Base-by-base conservation (phyloP, 352 stramenopile species). In the Thraustotheca clavata region DNA sequence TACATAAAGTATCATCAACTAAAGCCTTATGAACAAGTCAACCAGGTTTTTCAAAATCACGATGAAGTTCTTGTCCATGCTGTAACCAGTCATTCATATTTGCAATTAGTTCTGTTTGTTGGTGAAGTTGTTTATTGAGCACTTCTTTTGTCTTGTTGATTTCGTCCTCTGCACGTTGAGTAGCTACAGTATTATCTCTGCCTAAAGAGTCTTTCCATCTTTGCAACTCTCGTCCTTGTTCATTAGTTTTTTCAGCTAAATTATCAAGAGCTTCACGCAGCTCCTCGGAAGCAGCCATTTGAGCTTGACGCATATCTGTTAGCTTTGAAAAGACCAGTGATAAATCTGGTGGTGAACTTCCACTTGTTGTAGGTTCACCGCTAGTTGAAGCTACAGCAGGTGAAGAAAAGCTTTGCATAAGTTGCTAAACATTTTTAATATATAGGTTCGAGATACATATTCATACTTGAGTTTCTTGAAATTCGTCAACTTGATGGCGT, bases 241-340 rank as follows among this genome's bases (percentile, higher is more conserved):
- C 43, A 31, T 24, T 31, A 2, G 9, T 52, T 31, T 52, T 52
- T 4, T 67, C 71, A 16, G 69, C 70, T 8, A 83, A 60, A 14
- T 72, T 69, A 14, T 74, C 71, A 22, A 92, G 72, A 36, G 69
- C 76, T 60, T 79, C 67, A 40, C 86, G 75, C 26, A 89, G 69
- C 12, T 74, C 71, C 18, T 76, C 79, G 6, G 89, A 60, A 1
- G 79, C 84, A 1, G 75, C 75, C 62, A 88, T 76, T 4, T 79
- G 88, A 7, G 75, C 70, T 18, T 80, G 73, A 0, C 79, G 76
- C 59, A 92, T 54, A 33, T 90, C 83, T 0, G 80, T 74, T 52
- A 90, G 82, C 50, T 88, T 90, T 18, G 80, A 83, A 55, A 92
- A 92, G 40, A 92, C 80, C 20, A 92, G 69, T 40, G 83, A 92